Evolutionary conservation across 306 rosid species (phyloP), one percentile per base, ranked within the genome.

Genomic region (Prunus dulcis): DNA sequence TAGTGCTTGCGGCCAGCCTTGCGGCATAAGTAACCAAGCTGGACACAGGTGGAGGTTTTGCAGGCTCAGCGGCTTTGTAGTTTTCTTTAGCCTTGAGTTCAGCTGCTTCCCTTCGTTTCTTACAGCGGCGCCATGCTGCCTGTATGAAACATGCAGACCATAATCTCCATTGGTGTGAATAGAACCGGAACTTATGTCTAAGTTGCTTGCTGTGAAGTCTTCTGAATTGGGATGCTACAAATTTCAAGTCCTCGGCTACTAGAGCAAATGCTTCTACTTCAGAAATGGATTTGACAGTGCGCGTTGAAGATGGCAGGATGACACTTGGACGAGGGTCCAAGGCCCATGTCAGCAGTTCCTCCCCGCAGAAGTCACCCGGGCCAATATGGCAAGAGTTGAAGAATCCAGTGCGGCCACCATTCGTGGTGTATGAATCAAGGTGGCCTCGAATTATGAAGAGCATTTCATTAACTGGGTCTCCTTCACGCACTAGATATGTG

Each of bases 181-280:
- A 86, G 74, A 89, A 91, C 74, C 91, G 84, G 82, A 96, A 96
- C 45, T 83, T 96, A 80, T 96, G 96, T 43, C 96, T 75, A 1
- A 96, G 93, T 57, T 89, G 96, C 63, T 92, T 96, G 69, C 90
- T 90, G 56, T 89, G 98, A 0, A 96, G 84, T 61, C 97, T 87
- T 84, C 97, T 83, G 47, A 88, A 96, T 23, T 91, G 97, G 0
- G 97, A 87, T 28, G 98, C 96, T 23, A 96, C 99, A 63, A 96
- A 96, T 19, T 91, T 92, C 22, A 96, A 78, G 81, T 96, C 99
- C 60, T 96, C 97, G 2, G 97, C 97, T n/a, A 81, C 86, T 22
- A 96, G 87, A 63, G 98, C 97, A 82, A 96, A 96, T 3, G 99
- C 99, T 77, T 96, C 99, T 1, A 96, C 97, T 83, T 96, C 97